A percentile compares a stretch with the other conserved stretches of the same genome.
Evolutionary conservation across 1,284 basidiomycete genomes (phyloP).

Genomic region (Rhodotorula mucilaginosa): DNA sequence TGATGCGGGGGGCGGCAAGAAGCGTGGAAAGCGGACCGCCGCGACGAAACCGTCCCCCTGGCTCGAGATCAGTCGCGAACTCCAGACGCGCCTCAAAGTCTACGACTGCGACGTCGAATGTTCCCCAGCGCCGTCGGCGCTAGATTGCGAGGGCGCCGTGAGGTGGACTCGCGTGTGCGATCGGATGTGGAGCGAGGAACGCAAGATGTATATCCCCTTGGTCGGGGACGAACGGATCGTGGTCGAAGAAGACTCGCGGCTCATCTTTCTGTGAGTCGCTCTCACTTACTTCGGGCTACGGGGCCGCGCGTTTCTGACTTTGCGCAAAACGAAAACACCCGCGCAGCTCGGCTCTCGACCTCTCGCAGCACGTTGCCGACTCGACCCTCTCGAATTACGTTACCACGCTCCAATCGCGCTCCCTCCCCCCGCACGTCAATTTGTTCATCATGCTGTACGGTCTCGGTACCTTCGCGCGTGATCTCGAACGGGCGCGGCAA

Average conservation of each 20-base stretch:
- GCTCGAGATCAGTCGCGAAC: constrained; percentile 17
- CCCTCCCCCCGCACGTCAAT: constrained; percentile 23
- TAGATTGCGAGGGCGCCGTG: constrained; percentile 27
- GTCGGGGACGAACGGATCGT: constrained; percentile 15
- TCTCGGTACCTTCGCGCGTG: constrained; percentile 15
- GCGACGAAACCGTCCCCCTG: constrained; percentile 13
- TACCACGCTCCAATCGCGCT: constrained; percentile 13
- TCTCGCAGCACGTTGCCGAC: constrained; percentile 24
- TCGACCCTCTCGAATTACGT: constrained; percentile 17
- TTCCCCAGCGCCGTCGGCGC: constrained; percentile 3
- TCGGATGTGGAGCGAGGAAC: constrained; percentile 26
- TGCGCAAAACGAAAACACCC: too few species aligned
- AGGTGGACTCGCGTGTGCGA: constrained; percentile 36
- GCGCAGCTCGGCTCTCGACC: constrained; percentile 27
- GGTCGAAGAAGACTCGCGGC: constrained; percentile 34
- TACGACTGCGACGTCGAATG: constrained; percentile 21
- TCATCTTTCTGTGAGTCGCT: constrained; percentile 31
- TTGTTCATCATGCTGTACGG: constrained; percentile 37
- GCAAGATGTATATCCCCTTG: constrained; percentile 19
- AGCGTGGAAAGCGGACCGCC: constrained; percentile 14
- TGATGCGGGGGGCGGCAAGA: background rate
- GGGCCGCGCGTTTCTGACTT: background rate
- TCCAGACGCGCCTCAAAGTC: constrained; percentile 7
- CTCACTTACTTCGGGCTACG: too few species aligned
- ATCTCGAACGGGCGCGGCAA: constrained; percentile 21